These are phyloP conservation scores for Capillidium heterosporum DNA, from an alignment of 371 early-diverging fungal genomes.

Conservation along the genomic window DNA sequence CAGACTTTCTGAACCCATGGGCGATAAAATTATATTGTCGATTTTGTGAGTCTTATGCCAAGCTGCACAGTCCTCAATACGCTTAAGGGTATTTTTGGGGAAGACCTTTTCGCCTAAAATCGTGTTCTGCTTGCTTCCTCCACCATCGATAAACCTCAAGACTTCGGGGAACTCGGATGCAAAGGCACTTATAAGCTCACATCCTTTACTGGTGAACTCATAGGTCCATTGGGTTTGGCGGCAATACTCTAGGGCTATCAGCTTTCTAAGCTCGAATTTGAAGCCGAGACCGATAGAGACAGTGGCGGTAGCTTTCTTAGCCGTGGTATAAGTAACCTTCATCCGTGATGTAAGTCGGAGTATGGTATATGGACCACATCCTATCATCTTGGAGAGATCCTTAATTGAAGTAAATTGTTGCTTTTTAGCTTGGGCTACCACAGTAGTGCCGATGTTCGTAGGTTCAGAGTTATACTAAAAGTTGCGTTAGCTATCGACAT, in stretches of 20 bases:
- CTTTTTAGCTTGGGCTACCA: too few relatives aligned
- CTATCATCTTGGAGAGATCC: slow-evolving; percentile 36
- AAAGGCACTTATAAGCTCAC: slow-evolving; percentile 54
- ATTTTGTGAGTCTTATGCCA: slow-evolving; percentile 48
- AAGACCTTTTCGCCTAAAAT: slow-evolving; percentile 35
- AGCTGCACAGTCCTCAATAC: slow-evolving; percentile 30
- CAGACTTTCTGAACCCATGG: slow-evolving; percentile 44
- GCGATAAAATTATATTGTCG: slow-evolving; percentile 40
- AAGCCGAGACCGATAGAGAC: slow-evolving; percentile 69
- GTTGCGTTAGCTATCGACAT: too few relatives aligned
- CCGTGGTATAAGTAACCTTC: slow-evolving; percentile 21
- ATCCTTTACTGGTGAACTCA: slow-evolving; percentile 67
- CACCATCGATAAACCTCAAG: slow-evolving; percentile 32
- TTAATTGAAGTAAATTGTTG: slow-evolving; percentile 40
- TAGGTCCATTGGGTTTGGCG: slow-evolving; percentile 56
- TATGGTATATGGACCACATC: slow-evolving; percentile 36
- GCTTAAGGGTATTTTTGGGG: slow-evolving; percentile 16
- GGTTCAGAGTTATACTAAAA: too few relatives aligned
- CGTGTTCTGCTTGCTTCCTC: slow-evolving; percentile 22
- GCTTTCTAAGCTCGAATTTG: slow-evolving; percentile 71
- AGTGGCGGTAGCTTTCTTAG: slow-evolving; percentile 13
- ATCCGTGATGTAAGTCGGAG: slow-evolving; percentile 72
- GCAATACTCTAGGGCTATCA: slow-evolving; percentile 74
- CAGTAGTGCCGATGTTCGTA: too few relatives aligned
- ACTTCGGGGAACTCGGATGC: slow-evolving; percentile 50